Evolutionary conservation across 2,329 filamentous ascomycete species (phyloP), one percentile per base, ranked within the genome.

Genomic region (Cucurbitaria berberidis): DNA sequence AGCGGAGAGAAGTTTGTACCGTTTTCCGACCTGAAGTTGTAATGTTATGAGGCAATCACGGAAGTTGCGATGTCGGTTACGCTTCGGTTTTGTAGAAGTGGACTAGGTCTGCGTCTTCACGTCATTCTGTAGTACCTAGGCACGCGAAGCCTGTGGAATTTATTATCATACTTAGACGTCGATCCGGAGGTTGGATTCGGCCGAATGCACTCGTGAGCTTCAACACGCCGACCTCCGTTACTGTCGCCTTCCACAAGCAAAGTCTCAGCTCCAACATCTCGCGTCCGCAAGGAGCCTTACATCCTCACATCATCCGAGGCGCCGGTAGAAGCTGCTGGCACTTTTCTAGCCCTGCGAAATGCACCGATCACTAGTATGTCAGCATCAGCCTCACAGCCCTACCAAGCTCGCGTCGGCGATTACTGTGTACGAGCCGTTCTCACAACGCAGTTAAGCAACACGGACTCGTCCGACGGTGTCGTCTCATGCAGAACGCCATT

Each of bases 1-100:
- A 76, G 65, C 45, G 73, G 74, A 3, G 70, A 74, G 48, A 62
- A 66, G 19, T 76, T 64, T 49, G 69, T 75, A 10, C 66, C 72
- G 1, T 69, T 69, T 22, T 71, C 67, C 13, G 70, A 74, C 4
- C 26, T 60, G 19, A 62, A 63, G 42, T 48, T 50, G 46, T 56
- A 40, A 24, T 43, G 19, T 21, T 22, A 19, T n/a, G 41, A 32
- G 19, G 29, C 29, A 39, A 39, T 24, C 8, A 11, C 19, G 19
- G 18, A 38, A 3, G 30, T 11, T 7, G 21, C 9, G 19, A 2
- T 21, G 11, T n/a, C n/a, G n/a, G n/a, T n/a, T n/a, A n/a, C n/a
- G n/a, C n/a, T n/a, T 34, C 8, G 15, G 26, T 13, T 4, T 18
- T 29, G 5, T 38, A 16, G n/a, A 16, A 18, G 10, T 21, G 35